These are phyloP conservation scores for Pseudogymnoascus sp. DNA, from an alignment of 2,329 filamentous ascomycete species.

Conservation along the genomic window DNA sequence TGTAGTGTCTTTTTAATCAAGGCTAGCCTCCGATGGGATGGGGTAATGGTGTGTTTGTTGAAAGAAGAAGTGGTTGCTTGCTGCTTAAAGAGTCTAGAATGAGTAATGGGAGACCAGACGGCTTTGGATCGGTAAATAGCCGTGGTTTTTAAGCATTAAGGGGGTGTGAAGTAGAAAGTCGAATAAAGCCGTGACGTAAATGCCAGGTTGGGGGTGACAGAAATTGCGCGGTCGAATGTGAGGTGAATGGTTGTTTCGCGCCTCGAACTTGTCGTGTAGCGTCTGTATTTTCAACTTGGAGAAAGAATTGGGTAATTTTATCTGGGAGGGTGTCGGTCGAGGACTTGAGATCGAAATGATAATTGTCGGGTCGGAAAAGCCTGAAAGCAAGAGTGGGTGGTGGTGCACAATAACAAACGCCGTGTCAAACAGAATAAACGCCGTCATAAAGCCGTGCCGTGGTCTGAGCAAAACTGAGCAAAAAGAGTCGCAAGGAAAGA, in stretches of 20 bases:
- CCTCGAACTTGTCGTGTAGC: background rate
- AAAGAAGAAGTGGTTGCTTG: background rate
- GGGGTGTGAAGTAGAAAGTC: background rate
- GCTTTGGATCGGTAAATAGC: background rate
- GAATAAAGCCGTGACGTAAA: background rate
- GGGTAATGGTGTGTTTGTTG: background rate
- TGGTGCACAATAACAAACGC: conserved; percentile 1
- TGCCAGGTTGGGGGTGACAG: background rate
- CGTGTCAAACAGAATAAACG: conserved; percentile 8
- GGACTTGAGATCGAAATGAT: background rate
- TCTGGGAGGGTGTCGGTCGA: background rate
- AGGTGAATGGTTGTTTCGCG: background rate
- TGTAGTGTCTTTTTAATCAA: background rate
- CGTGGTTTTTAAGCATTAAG: background rate
- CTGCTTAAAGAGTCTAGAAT: background rate
- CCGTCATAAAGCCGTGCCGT: conserved; percentile 7
- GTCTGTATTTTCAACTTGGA: conserved; percentile 1
- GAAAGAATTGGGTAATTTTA: background rate
- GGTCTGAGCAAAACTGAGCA: conserved; percentile 2
- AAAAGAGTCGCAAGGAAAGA: background rate
- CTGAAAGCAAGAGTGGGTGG: background rate
- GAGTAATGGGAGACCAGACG: background rate
- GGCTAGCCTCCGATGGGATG: conserved; percentile 1
- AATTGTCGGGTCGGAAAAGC: background rate
- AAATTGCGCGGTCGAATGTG: background rate